A percentile compares a stretch with the other conserved stretches of the same genome.
Evolutionary conservation across 495 filamentous ascomycete genomes (phyloP).

Genomic region (Hypoxylon lienhwacheense): DNA sequence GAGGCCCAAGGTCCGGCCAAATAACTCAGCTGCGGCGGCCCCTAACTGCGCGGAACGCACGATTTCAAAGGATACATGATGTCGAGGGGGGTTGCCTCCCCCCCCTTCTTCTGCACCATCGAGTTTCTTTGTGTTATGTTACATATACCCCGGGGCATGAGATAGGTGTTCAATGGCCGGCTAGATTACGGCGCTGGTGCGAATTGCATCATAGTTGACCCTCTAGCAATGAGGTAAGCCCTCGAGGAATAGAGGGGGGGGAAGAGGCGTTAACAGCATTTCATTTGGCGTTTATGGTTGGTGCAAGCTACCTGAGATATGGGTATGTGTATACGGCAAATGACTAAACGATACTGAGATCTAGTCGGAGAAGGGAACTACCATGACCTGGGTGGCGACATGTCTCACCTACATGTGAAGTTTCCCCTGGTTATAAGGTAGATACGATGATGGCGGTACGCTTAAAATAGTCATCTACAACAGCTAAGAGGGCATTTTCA

Average conservation of each 20-base stretch:
- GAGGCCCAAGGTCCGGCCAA: constrained; percentile 33
- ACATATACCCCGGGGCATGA: constrained; percentile 24
- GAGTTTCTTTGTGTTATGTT: constrained; percentile 5
- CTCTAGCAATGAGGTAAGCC: background rate
- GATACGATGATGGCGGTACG: no score
- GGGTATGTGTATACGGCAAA: background rate
- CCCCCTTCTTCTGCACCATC: constrained; percentile 2
- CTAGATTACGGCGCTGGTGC: background rate
- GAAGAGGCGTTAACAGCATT: constrained; percentile 13
- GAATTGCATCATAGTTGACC: constrained; percentile 18
- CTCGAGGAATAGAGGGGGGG: constrained; percentile 12
- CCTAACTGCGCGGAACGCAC: constrained; percentile 26
- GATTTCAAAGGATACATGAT: constrained; percentile 16
- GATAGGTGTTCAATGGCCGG: constrained; percentile 15
- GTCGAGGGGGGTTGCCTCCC: constrained; percentile 1
- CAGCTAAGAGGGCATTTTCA: background rate
- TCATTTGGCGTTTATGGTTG: constrained; percentile 13
- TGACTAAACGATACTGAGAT: background rate
- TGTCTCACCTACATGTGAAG: background rate
- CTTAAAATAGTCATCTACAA: no score
- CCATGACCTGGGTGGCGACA: background rate
- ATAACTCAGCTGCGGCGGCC: constrained; percentile 20
- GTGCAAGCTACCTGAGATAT: background rate
- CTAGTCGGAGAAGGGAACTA: no score
- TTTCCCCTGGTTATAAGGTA: background rate